Conservation (phyloP, 2,329 filamentous ascomycete genomes). For the Claviceps citrina region DNA sequence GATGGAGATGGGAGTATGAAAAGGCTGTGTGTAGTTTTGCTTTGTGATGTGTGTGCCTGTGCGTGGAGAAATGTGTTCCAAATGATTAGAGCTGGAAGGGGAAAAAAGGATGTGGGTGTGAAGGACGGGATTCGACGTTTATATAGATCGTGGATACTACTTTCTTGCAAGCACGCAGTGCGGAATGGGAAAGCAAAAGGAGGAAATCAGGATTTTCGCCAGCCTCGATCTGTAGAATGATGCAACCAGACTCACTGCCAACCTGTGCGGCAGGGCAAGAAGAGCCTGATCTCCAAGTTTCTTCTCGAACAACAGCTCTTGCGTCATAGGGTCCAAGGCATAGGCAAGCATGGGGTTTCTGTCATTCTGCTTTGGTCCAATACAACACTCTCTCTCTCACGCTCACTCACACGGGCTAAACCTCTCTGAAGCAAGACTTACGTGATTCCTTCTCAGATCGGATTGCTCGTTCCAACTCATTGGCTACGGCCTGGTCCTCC, state of each 20-base stretch:
- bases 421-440: neutral
- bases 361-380: neutral
- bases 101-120: neutral
- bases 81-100: neutral
- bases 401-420: neutral
- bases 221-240: neutral
- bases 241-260: slow-evolving; percentile 1
- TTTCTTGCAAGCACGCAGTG: neutral
- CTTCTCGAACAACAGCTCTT: neutral
- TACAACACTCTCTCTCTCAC: too few relatives aligned
- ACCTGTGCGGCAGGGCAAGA: neutral
- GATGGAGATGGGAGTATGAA: neutral
- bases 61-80: neutral
- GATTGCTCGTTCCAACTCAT: neutral
- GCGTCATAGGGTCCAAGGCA: slow-evolving; percentile 4
- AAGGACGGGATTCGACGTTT: slow-evolving; percentile 1
- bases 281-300: neutral
- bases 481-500: neutral
- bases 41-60: neutral
- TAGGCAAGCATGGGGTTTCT: neutral
- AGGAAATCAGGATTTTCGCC: neutral
- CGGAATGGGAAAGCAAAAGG: neutral
- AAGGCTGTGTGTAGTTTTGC: too few relatives aligned
- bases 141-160: slow-evolving; percentile 4
- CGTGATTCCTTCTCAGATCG: slow-evolving; percentile 2